Evolutionary conservation across 1,284 basidiomycete genomes (phyloP).

Genomic region (Fomitopsis betulina): DNA sequence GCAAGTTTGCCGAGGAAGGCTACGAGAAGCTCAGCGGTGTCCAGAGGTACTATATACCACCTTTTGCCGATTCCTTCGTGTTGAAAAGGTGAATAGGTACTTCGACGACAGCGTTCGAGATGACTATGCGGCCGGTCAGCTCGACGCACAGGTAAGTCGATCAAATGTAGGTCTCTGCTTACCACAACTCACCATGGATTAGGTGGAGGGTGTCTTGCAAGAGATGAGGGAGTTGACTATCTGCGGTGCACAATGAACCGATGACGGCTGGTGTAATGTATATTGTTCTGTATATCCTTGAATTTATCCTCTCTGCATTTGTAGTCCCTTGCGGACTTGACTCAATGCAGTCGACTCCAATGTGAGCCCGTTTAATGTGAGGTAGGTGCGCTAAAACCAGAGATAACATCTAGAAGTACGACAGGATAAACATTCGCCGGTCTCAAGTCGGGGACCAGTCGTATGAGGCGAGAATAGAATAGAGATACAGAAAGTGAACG

Average conservation of each 20-base stretch:
- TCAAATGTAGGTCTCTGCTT: neutral
- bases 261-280: neutral
- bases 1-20: constrained; percentile 95
- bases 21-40: constrained; percentile 98
- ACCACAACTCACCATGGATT: neutral
- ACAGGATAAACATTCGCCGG: no score
- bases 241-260: constrained; percentile 53
- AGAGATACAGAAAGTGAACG: no score
- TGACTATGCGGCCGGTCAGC: constrained; percentile 94
- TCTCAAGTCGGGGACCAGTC: no score
- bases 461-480: no score
- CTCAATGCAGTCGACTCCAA: no score
- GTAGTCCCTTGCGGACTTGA: no score
- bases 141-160: constrained; percentile 81
- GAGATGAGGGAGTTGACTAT: constrained; percentile 97
- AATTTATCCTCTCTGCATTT: no score
- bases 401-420: neutral
- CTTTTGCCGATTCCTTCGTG: neutral
- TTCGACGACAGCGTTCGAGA: constrained; percentile 89
- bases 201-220: constrained; percentile 88
- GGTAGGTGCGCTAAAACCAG: neutral
- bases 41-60: constrained; percentile 55
- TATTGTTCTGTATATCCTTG: neutral
- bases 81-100: constrained; percentile 50
- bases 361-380: neutral